Percentiles rank a stretch among this genome's conserved stretches.
Evolutionary conservation across 805 yeast genomes (phyloP).

Genomic region (Candida rishiriensis): DNA sequence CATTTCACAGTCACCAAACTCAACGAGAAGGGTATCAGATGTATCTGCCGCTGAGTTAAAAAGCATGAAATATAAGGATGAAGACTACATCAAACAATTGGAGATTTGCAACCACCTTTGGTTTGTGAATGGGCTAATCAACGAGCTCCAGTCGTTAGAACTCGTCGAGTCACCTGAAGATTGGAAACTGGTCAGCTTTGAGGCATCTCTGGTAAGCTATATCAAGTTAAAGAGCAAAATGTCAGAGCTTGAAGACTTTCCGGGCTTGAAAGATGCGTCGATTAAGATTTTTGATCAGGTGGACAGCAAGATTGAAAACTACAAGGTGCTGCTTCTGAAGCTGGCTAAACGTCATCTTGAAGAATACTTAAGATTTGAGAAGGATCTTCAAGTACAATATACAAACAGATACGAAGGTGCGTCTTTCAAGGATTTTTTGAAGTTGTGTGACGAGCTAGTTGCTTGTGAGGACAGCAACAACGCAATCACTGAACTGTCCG

Average conservation of each 20-base stretch:
- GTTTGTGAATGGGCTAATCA: constrained; percentile 27
- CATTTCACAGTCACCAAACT: constrained; percentile 1
- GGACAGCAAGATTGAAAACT: constrained; percentile 5
- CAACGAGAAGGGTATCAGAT: not conserved
- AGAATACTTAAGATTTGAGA: constrained; percentile 14
- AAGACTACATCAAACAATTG: constrained; percentile 20
- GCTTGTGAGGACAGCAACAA: constrained; percentile 2
- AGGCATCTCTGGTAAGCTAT: constrained; percentile 8
- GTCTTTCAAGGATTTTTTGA: constrained; percentile 14
- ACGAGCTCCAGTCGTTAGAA: constrained; percentile 17
- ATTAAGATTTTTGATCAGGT: constrained; percentile 16
- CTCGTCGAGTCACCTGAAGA: constrained; percentile 9
- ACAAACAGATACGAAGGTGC: constrained; percentile 7
- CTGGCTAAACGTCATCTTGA: constrained; percentile 6
- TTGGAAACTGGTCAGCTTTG: constrained; percentile 11
- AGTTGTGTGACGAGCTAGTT: constrained; percentile 8
- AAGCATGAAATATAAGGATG: constrained; percentile 8
- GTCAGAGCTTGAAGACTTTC: constrained; percentile 7
- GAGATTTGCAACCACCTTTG: constrained; percentile 29
- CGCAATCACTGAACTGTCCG: not conserved
- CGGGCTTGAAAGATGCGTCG: not conserved
- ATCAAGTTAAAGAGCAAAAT: constrained; percentile 12
- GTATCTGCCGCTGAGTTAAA: not conserved
- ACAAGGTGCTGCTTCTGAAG: constrained; percentile 5
- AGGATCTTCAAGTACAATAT: constrained; percentile 8